Percentiles rank a stretch among this genome's conserved stretches.
phyloP scores from a whole-genome alignment of 176 grass and related monocot genomes.

The Lolium perenne region DNA sequence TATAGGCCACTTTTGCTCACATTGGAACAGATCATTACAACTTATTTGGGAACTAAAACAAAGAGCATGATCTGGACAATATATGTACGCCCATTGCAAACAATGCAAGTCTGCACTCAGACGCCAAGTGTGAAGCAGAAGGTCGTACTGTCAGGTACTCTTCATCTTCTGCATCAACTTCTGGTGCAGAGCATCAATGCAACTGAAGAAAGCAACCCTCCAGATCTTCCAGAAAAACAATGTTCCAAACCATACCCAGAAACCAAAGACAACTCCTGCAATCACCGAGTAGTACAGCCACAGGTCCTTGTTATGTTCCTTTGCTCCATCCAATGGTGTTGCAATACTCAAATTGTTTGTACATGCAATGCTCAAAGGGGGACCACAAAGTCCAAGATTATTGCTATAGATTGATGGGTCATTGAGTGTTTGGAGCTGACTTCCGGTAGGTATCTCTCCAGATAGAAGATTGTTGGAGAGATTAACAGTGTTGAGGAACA shows the following conservation, averaged over 20 bases:
- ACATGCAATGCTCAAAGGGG: neutral
- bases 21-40: neutral
- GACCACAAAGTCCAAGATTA: neutral
- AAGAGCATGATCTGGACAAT: neutral
- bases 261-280: conserved; percentile 27
- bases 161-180: neutral
- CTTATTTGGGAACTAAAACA: neutral
- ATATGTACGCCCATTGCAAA: neutral
- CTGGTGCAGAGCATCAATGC: neutral
- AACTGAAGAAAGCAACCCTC: neutral
- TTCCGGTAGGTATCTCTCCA: neutral
- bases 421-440: neutral
- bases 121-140: no score
- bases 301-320: neutral
- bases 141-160: neutral
- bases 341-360: neutral
- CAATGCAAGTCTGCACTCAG: neutral
- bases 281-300: neutral
- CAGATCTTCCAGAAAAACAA: neutral
- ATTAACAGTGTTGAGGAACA: neutral
- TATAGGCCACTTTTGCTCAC: neutral
- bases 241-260: conserved; percentile 39
- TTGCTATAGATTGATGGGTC: neutral
- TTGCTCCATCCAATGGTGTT: no score
- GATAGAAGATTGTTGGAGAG: conserved; percentile 4